A percentile compares a stretch with the other conserved stretches of the same genome.
Evolutionary conservation across 805 yeast species (phyloP).

Genomic region (Suhomyces canberraensis): DNA sequence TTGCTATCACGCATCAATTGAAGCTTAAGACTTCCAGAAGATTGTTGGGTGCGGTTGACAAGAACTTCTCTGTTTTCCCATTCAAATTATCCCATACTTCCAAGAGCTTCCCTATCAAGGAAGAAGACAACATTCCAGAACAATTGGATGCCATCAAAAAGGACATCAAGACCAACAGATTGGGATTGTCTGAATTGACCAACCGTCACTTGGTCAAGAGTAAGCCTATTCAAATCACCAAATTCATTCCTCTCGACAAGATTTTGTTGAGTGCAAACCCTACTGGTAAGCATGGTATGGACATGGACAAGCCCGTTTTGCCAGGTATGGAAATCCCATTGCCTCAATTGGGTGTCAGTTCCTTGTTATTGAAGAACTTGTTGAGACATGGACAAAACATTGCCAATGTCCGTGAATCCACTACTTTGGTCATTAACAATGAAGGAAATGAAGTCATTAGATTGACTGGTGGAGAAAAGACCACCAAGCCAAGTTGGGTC

Average conservation of each 20-base stretch:
- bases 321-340: slow-evolving; percentile 76
- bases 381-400: slow-evolving; percentile 47
- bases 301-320: slow-evolving; percentile 60
- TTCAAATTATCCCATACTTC: slow-evolving; percentile 79
- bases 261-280: slow-evolving; percentile 63
- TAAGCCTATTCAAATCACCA: slow-evolving; percentile 68
- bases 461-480: slow-evolving; percentile 73
- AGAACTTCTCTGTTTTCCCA: slow-evolving; percentile 80
- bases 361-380: slow-evolving; percentile 63
- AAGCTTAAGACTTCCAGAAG: slow-evolving; percentile 73
- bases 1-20: slow-evolving; percentile 73
- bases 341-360: slow-evolving; percentile 68
- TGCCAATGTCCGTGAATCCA: slow-evolving; percentile 60
- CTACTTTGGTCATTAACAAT: slow-evolving; percentile 62
- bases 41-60: slow-evolving; percentile 68
- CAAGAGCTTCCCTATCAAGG: slow-evolving; percentile 55
- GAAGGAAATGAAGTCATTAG: slow-evolving; percentile 61
- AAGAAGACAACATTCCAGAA: slow-evolving; percentile 30
- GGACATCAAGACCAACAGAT: slow-evolving; percentile 59
- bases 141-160: slow-evolving; percentile 46
- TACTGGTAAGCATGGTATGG: slow-evolving; percentile 64
- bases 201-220: slow-evolving; percentile 77
- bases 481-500: slow-evolving; percentile 79
- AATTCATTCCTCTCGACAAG: slow-evolving; percentile 67
- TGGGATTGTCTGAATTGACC: slow-evolving; percentile 76